Evolutionary conservation across 441 rosid species (phyloP), one percentile per base, ranked within the genome.

Genomic region (Viola pubescens): DNA sequence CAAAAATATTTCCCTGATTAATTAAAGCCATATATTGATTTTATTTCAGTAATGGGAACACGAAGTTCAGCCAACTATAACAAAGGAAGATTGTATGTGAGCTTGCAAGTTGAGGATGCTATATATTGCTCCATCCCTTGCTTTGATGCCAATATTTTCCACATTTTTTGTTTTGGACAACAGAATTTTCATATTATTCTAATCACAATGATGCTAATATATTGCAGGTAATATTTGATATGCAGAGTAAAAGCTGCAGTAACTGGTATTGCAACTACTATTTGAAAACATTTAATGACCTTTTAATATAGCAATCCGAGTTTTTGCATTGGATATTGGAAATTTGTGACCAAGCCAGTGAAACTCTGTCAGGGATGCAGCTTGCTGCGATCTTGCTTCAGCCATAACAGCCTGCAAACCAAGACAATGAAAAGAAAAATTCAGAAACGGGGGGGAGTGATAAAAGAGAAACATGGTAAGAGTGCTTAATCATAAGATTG

Each of bases 261-360:
- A 2, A 26, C 3, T 26, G 34, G 46, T 4, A 38, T 19, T n/a
- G 62, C 47, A 44, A 26, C 34, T 6, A 41, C 52, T 51, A 59
- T 0, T 4, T 26, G 11, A 56, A 56, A 63, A 59, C 59, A 51
- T 57, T 12, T 34, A 68, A 68, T 62, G 56, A 87, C 89, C 87
- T 80, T 81, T 77, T 62, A 82, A 82, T 73, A 89, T 79, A 61
- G 88, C 78, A 62, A 86, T 84, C 60, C 89, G 71, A 63, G 85
- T 86, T 77, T 89, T 94, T 58, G 99, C 89, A 81, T 91, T 91
- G 55, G 91, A 76, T 72, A 94, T 81, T 14, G 97, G 99, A 78
- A 81, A 91, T 68, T 75, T 85, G 74, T 88, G 83, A 58, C 98
- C 99, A 73, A 94, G 95, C 97, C 97, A 91, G 52, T 76, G 78